Evolutionary conservation across 768 basidiomycete genomes (phyloP), one percentile per base, ranked within the genome.

Genomic region (Saitozyma sp.): DNA sequence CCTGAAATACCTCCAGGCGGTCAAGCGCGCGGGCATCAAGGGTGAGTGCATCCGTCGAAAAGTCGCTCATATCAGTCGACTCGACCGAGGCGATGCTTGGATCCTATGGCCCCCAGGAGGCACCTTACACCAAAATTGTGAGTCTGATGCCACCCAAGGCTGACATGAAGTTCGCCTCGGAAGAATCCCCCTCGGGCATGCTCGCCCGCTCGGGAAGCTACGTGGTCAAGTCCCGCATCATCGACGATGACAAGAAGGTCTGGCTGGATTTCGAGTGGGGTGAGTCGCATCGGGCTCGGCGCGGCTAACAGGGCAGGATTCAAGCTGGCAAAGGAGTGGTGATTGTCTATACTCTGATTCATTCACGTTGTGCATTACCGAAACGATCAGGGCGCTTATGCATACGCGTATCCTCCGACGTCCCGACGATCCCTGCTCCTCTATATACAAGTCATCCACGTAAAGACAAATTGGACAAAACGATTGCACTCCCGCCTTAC

Each of bases 251-350:
- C 68, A 86, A 86, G 6, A 84, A 84, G 55, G 83, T 92, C 45
- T 93, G 88, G 77, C 66, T 73, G 54, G 90, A 91, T 67, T 91
- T 88, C 82, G 86, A 89, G 64, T 97, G 94, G 94, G 80, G 76
- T 76, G 54, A 65, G 76, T 75, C 43, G 29, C 29, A 14, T 39
- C 29, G 40, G 10, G 14, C n/a, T 55, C 14, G 39, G 54, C 16
- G 17, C 20, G 46, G 39, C 62, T 16, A 40, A 56, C 11, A 20
- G 29, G 43, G 10, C 53, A 78, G 77, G 70, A 29, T 96, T 97
- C 84, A 95, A 92, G 79, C 84, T 97, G 62, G 87, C 84, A 50
- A 95, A 95, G 82, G 92, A 94, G 69, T 97, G 94, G 94, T 89
- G 83, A 65, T 29, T 29, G 29, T 29, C 29, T 29, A 29, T 29